Evolutionary conservation across 2,329 filamentous ascomycete genomes (phyloP).

Genomic region (Colletotrichum sp.): DNA sequence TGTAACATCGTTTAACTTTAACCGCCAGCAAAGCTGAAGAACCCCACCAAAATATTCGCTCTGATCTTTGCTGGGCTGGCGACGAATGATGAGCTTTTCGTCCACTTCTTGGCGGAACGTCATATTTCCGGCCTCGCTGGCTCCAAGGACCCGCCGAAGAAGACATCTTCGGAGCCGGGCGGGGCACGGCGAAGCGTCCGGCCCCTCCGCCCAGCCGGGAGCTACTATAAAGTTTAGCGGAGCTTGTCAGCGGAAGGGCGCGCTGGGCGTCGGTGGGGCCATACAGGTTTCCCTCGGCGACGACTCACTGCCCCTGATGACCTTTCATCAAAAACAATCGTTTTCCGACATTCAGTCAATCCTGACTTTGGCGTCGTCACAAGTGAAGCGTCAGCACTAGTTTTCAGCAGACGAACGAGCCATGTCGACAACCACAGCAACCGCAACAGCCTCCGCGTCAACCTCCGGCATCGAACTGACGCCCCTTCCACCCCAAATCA

Average conservation of each 20-base stretch:
- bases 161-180: neutral
- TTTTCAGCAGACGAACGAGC: neutral
- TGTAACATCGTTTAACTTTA: slow-evolving; percentile 8
- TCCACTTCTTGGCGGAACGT: neutral
- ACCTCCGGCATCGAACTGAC: slow-evolving; percentile 1
- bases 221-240: neutral
- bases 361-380: neutral
- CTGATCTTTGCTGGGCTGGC: neutral
- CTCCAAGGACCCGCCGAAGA: neutral
- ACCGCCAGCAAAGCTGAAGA: neutral
- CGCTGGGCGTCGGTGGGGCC: neutral
- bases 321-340: neutral
- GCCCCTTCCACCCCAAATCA: neutral
- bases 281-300: neutral
- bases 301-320: neutral
- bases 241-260: slow-evolving; percentile 12
- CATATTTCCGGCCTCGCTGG: neutral
- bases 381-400: neutral
- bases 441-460: neutral
- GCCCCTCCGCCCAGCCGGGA: neutral
- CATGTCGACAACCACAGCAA: slow-evolving; percentile 11
- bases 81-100: neutral
- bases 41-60: neutral
- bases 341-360: neutral
- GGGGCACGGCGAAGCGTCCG: neutral